A percentile compares a stretch with the other conserved stretches of the same genome.
These are phyloP conservation scores for Begonia peltatifolia DNA, from an alignment of 306 rosid genomes.

Conservation along the genomic window DNA sequence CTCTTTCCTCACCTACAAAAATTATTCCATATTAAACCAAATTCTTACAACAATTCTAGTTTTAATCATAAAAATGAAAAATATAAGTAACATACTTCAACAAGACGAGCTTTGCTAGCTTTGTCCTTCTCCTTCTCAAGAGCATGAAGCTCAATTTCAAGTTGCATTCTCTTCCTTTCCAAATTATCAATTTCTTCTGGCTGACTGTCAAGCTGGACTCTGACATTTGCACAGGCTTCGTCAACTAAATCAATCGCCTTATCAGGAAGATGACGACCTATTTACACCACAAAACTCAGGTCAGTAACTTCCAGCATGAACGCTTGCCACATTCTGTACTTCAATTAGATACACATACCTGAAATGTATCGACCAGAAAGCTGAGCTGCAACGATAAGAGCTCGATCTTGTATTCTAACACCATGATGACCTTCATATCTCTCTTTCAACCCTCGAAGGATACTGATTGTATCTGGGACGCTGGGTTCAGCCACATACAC, in stretches of 20 bases:
- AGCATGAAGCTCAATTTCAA: constrained; percentile 76
- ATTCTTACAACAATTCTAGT: too few relatives aligned
- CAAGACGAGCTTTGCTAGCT: constrained; percentile 84
- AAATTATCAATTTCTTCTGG: constrained; percentile 89
- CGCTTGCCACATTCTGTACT: neutral
- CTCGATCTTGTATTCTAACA: constrained; percentile 73
- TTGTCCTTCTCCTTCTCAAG: constrained; percentile 86
- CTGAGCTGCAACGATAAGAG: constrained; percentile 74
- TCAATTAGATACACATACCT: constrained; percentile 25
- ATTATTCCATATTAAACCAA: too few relatives aligned
- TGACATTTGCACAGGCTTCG: constrained; percentile 90
- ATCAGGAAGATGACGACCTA: constrained; percentile 90
- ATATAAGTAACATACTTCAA: constrained; percentile 34
- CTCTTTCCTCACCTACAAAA: constrained; percentile 55
- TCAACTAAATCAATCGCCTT: constrained; percentile 90
- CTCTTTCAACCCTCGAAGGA: constrained; percentile 85
- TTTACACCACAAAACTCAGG: constrained; percentile 5
- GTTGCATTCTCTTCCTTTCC: constrained; percentile 71
- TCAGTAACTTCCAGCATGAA: constrained; percentile 1
- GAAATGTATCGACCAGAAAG: constrained; percentile 75
- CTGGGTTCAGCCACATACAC: constrained; percentile 93
- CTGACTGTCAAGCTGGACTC: constrained; percentile 93
- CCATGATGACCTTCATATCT: constrained; percentile 88
- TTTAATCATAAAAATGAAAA: too few relatives aligned
- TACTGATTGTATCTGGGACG: constrained; percentile 58